Evolutionary conservation across 495 filamentous ascomycete genomes (phyloP).

Genomic region (Hypomontagnella submonticulosa): DNA sequence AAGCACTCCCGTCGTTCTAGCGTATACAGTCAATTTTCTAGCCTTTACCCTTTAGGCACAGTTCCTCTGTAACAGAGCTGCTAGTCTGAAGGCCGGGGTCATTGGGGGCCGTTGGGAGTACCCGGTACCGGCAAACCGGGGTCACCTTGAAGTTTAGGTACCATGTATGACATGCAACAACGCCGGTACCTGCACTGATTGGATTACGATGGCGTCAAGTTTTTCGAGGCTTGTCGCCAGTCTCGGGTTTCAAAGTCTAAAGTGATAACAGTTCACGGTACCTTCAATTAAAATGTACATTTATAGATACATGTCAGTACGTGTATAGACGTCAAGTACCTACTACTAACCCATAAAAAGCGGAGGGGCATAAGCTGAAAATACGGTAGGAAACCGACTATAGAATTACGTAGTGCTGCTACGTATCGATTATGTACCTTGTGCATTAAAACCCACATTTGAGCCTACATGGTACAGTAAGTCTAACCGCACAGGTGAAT

Average conservation of each 20-base stretch:
- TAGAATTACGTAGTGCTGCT: constrained; percentile 31
- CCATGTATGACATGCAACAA: constrained; percentile 8
- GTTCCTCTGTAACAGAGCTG: constrained; percentile 12
- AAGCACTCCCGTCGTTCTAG: constrained; percentile 35
- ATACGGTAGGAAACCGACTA: too few species aligned
- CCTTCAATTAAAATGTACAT: too few species aligned
- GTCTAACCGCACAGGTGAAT: too few species aligned
- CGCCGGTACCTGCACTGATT: constrained; percentile 16
- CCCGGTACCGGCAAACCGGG: constrained; percentile 32
- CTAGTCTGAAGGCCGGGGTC: not conserved
- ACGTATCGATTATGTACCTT: constrained; percentile 25
- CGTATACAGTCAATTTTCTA: not conserved
- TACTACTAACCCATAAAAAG: too few species aligned
- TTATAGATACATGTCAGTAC: too few species aligned
- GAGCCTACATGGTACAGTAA: constrained; percentile 2
- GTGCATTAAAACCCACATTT: not conserved
- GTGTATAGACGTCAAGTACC: too few species aligned
- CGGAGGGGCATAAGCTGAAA: too few species aligned
- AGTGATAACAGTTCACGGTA: too few species aligned
- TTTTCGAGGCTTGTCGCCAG: constrained; percentile 5
- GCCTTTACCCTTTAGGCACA: constrained; percentile 9
- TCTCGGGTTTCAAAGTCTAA: not conserved
- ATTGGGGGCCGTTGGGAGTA: constrained; percentile 14
- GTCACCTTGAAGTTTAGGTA: not conserved
- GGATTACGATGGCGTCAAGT: constrained; percentile 12